Evolutionary conservation across 495 filamentous ascomycete genomes (phyloP).

Genomic region (Tuber microsphaerosporum): DNA sequence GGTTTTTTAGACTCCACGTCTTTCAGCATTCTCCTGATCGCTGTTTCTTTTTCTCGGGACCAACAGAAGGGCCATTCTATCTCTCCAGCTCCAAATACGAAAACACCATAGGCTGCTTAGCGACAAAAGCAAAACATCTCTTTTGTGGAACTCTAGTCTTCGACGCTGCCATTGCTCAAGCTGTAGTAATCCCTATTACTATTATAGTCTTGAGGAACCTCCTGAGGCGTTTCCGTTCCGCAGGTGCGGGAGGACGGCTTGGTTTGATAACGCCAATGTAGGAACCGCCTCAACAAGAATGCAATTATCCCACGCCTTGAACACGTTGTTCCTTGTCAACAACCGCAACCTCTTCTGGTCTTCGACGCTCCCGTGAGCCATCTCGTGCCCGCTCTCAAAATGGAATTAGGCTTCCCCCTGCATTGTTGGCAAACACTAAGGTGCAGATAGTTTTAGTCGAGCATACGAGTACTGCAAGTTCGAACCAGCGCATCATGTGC

Average conservation of each 20-base stretch:
- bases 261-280: conserved; percentile 33
- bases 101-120: neutral
- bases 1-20: conserved; percentile 32
- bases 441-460: conserved; percentile 9
- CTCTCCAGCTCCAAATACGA: conserved; percentile 7
- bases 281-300: conserved; percentile 26
- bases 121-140: conserved; percentile 20
- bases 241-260: conserved; percentile 14
- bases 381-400: conserved; percentile 21
- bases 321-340: conserved; percentile 39
- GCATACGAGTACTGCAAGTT: conserved; percentile 5
- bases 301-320: conserved; percentile 29
- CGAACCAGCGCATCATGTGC: conserved; percentile 30
- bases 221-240: conserved; percentile 27
- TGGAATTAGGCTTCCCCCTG: conserved; percentile 17
- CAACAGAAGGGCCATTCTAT: conserved; percentile 15
- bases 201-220: conserved; percentile 16
- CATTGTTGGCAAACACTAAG: conserved; percentile 34
- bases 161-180: conserved; percentile 16
- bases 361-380: conserved; percentile 21
- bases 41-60: conserved; percentile 20
- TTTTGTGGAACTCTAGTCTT: conserved; percentile 3
- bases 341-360: conserved; percentile 7
- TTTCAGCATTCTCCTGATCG: conserved; percentile 13
- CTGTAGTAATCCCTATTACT: conserved; percentile 21